Conservation (phyloP, 345 rosid species). For the Anacardium occidentale region DNA sequence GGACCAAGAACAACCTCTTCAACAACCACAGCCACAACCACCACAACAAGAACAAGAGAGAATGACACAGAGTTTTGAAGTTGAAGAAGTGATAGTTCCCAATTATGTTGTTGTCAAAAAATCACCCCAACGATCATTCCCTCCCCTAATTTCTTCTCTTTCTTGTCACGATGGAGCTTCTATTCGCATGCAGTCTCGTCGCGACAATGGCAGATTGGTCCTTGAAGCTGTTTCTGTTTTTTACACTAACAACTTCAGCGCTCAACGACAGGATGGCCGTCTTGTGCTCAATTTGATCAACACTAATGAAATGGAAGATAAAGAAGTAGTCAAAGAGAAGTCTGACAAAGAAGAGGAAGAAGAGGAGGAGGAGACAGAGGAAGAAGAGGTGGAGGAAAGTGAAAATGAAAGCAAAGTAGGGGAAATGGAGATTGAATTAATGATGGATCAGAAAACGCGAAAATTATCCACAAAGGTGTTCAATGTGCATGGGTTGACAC, state of each 20-base stretch:
- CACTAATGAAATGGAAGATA: conserved; percentile 16
- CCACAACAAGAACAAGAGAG: background rate
- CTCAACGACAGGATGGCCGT: conserved; percentile 82
- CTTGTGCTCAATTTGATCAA: conserved; percentile 70
- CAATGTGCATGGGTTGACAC: conserved; percentile 56
- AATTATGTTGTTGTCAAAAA: conserved; percentile 27
- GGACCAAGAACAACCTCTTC: conserved; percentile 19
- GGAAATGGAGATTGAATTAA: conserved; percentile 17
- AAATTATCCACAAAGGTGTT: conserved; percentile 40
- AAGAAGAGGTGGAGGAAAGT: conserved; percentile 6
- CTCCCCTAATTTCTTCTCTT: conserved; percentile 78
- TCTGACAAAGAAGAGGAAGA: conserved; percentile 23
- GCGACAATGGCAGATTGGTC: conserved; percentile 83
- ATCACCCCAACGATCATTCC: conserved; percentile 46
- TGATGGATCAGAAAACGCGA: conserved; percentile 28
- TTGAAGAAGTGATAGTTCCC: conserved; percentile 22
- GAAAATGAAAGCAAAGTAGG: conserved; percentile 18
- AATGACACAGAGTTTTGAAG: conserved; percentile 16
- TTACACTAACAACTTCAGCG: conserved; percentile 63
- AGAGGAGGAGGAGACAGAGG: conserved; percentile 20
- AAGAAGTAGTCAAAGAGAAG: conserved; percentile 27
- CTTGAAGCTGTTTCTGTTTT: conserved; percentile 84
- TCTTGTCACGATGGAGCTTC: conserved; percentile 50
- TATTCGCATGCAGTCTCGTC: conserved; percentile 63
- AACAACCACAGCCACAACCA: background rate